Evolutionary conservation across 2,329 filamentous ascomycete species (phyloP), one percentile per base, ranked within the genome.

Genomic region (Thermoascus crustaceus): DNA sequence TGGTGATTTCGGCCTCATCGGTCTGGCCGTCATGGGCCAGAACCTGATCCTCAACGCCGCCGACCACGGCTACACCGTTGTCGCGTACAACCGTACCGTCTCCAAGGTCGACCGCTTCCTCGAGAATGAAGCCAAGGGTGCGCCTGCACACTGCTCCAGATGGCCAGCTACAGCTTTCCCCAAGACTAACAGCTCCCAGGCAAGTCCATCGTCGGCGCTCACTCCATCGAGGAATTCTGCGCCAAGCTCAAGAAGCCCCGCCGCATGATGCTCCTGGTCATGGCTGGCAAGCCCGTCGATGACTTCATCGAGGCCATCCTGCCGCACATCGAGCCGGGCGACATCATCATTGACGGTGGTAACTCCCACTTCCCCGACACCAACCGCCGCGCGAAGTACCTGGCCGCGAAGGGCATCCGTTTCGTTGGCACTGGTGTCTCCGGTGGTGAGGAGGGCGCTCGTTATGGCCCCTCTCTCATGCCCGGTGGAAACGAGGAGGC

Each of bases 351-450:
- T 58, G 91, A 98, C 61, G 91, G 91, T 65, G 91, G 87, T 58
- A 96, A 98, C 82, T 96, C 89, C 50, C 91, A 96, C 75, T 98
- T 84, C 80, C 91, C 91, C 61, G 91, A 96, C 73, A 89, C 85
- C 72, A 96, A 95, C 80, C 87, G 91, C 69, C 85, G 91, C 61
- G 88, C 86, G 66, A 73, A 84, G 69, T 94, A 95, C 74, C 80
- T 96, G 45, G 68, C 71, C 33, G 54, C 63, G 57, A 96, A 96
- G 81, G 84, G 85, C 55, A 85, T 98, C 67, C 81, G 83, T 60
- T 98, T 94, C 64, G 88, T 98, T 64, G 91, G 91, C 60, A 83
- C 82, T 57, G 91, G 91, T 81, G 91, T 98, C 50, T 98, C 91
- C 51, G 91, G 91, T 72, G 91, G 91, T 74, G 91, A 98, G 75